These are phyloP conservation scores for Sporothrix inflata DNA, from an alignment of 2,329 filamentous ascomycete genomes.

Conservation along the genomic window DNA sequence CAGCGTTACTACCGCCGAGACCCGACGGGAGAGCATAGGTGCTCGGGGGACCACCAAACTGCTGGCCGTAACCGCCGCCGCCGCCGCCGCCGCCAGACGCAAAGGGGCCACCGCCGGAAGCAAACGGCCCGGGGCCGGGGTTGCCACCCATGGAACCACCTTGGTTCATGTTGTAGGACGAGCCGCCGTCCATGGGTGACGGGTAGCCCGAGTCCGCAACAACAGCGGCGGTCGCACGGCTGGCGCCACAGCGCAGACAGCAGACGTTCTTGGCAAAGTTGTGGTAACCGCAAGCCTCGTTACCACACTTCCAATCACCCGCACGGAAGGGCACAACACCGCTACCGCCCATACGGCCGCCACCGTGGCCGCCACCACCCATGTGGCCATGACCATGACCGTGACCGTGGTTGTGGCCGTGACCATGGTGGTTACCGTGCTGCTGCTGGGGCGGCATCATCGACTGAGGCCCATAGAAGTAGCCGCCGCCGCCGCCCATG, in stretches of 20 bases:
- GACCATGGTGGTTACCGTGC: slow-evolving; percentile 64
- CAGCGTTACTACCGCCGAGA: slow-evolving; percentile 75
- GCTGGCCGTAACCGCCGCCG: slow-evolving; percentile 69
- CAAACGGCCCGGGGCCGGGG: slow-evolving; percentile 71
- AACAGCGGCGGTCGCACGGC: slow-evolving; percentile 88
- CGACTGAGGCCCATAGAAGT: slow-evolving; percentile 71
- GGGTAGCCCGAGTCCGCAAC: slow-evolving; percentile 93
- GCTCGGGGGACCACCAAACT: slow-evolving; percentile 84
- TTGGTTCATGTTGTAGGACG: slow-evolving; percentile 82
- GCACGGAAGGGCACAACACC: slow-evolving; percentile 95
- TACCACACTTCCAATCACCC: slow-evolving; percentile 98
- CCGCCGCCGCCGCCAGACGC: slow-evolving; percentile 56
- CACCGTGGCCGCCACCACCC: slow-evolving; percentile 64
- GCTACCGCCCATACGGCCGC: slow-evolving; percentile 77
- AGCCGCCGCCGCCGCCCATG: slow-evolving; percentile 65
- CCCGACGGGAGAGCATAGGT: slow-evolving; percentile 88
- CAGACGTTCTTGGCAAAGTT: slow-evolving; percentile 99
- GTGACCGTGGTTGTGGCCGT: slow-evolving; percentile 49
- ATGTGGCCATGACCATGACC: slow-evolving; percentile 62
- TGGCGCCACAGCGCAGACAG: slow-evolving; percentile 93
- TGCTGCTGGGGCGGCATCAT: slow-evolving; percentile 82
- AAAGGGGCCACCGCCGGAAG: slow-evolving; percentile 70
- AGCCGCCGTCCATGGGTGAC: slow-evolving; percentile 83
- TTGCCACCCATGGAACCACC: slow-evolving; percentile 84
- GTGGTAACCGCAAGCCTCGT: slow-evolving; percentile 96